A percentile compares a stretch with the other conserved stretches of the same genome.
Evolutionary conservation across 495 filamentous ascomycete genomes (phyloP).

Genomic region (Neurospora discreta): DNA sequence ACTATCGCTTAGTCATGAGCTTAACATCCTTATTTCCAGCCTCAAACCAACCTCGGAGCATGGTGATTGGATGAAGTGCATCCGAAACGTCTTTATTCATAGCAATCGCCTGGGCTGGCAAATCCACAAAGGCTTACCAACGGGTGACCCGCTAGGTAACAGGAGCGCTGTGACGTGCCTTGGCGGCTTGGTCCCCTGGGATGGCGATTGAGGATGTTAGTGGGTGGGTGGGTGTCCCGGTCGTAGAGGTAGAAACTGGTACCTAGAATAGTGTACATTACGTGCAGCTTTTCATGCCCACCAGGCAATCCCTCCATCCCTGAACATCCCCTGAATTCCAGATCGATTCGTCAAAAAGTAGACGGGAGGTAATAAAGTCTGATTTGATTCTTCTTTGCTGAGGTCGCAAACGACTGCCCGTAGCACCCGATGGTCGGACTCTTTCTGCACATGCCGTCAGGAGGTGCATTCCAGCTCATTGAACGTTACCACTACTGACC

Average conservation of each 20-base stretch:
- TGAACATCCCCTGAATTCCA: neutral
- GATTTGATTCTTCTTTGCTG: no score
- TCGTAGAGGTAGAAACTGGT: neutral
- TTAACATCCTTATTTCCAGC: neutral
- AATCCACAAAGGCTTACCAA: neutral
- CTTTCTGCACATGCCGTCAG: neutral
- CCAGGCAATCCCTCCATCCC: neutral
- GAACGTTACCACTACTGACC: neutral
- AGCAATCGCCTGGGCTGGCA: neutral
- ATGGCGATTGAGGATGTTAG: neutral
- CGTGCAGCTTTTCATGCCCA: neutral
- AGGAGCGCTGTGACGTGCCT: constrained; percentile 9
- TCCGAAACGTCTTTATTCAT: constrained; percentile 7
- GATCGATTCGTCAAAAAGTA: neutral
- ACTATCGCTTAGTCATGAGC: neutral
- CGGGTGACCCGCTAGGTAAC: neutral
- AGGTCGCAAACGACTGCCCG: neutral
- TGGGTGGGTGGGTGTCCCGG: neutral
- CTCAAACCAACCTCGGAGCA: neutral
- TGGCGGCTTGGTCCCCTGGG: constrained; percentile 6
- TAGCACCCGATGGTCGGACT: neutral
- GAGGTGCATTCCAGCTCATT: neutral
- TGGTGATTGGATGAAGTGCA: constrained; percentile 1
- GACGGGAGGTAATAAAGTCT: no score
- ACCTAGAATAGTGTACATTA: neutral